phyloP scores from a whole-genome alignment of 768 basidiomycete genomes.

The Ephemerocybe angulata region DNA sequence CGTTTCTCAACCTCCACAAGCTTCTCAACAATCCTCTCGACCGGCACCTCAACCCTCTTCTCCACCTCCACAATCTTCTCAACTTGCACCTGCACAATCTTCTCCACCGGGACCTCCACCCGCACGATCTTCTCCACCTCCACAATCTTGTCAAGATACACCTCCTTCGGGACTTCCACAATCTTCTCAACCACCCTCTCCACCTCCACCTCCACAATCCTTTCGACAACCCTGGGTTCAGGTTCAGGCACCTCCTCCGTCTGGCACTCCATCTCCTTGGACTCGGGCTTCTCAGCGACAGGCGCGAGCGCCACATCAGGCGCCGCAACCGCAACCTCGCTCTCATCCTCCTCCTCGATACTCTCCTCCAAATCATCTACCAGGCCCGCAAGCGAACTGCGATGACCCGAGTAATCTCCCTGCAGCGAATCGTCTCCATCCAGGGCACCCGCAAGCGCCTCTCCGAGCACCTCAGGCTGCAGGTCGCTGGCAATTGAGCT shows the following conservation, averaged over 20 bases:
- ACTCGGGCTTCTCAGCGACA: conserved; percentile 29
- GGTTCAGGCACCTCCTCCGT: conserved; percentile 33
- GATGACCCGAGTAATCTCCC: conserved; percentile 2
- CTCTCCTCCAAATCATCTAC: conserved; percentile 21
- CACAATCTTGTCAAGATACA: conserved; percentile 39
- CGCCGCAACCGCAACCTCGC: no score
- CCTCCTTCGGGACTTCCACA: conserved; percentile 35
- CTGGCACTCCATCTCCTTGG: conserved; percentile 40
- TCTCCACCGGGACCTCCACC: conserved; percentile 10
- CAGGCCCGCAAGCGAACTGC: conserved; percentile 4
- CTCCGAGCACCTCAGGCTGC: conserved; percentile 64
- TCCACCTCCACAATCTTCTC: conserved; percentile 9
- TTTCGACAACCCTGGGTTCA: neutral
- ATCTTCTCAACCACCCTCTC: conserved; percentile 22
- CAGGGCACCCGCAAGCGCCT: conserved; percentile 45
- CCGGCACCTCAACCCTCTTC: neutral
- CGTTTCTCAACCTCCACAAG: neutral
- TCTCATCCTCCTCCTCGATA: conserved; percentile 35
- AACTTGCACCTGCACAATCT: conserved; percentile 8
- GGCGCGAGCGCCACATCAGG: conserved; percentile 62
- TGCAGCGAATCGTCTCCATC: conserved; percentile 6
- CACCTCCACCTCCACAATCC: conserved; percentile 7
- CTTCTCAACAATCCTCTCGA: neutral
- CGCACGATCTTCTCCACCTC: conserved; percentile 8
- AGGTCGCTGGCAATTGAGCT: conserved; percentile 61